Evolutionary conservation across 2,329 filamentous ascomycete genomes (phyloP).

Genomic region (Trichoderma sp.): DNA sequence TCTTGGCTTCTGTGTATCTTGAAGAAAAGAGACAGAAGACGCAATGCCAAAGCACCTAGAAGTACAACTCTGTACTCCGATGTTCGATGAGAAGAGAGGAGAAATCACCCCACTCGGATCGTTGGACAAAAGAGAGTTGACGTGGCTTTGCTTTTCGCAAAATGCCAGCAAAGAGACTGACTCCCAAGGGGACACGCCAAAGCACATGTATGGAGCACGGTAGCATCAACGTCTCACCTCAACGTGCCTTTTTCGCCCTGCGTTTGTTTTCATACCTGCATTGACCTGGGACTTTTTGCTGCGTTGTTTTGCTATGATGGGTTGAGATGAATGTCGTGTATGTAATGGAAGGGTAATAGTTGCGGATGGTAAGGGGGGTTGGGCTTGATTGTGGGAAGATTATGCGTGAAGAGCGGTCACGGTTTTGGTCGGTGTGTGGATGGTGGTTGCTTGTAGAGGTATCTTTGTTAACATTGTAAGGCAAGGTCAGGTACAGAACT

Average conservation of each 20-base stretch:
- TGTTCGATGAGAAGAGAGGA: background rate
- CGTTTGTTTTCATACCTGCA: too few relatives aligned
- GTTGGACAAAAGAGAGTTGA: slow-evolving; percentile 6
- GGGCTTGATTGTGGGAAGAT: slow-evolving; percentile 7
- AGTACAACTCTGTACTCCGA: too few relatives aligned
- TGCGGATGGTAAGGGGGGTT: background rate
- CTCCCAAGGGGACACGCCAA: background rate
- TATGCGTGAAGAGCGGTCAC: slow-evolving; percentile 23
- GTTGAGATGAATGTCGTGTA: too few relatives aligned
- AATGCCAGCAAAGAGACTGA: slow-evolving; percentile 9
- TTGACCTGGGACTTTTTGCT: too few relatives aligned
- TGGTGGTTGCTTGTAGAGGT: slow-evolving; percentile 5
- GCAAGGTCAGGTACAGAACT: too few relatives aligned
- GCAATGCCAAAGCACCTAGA: background rate
- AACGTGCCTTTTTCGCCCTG: too few relatives aligned
- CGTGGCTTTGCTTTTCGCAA: slow-evolving; percentile 16
- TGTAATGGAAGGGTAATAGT: too few relatives aligned
- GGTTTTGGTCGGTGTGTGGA: background rate
- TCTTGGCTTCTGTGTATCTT: too few relatives aligned
- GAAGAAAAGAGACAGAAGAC: background rate
- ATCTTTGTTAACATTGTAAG: too few relatives aligned
- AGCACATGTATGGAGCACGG: slow-evolving; percentile 19
- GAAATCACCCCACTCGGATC: slow-evolving; percentile 6
- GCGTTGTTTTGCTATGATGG: too few relatives aligned
- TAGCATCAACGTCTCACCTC: background rate